Evolutionary conservation across 352 stramenopile genomes (phyloP).

Genomic region (Pythium brassicae): DNA sequence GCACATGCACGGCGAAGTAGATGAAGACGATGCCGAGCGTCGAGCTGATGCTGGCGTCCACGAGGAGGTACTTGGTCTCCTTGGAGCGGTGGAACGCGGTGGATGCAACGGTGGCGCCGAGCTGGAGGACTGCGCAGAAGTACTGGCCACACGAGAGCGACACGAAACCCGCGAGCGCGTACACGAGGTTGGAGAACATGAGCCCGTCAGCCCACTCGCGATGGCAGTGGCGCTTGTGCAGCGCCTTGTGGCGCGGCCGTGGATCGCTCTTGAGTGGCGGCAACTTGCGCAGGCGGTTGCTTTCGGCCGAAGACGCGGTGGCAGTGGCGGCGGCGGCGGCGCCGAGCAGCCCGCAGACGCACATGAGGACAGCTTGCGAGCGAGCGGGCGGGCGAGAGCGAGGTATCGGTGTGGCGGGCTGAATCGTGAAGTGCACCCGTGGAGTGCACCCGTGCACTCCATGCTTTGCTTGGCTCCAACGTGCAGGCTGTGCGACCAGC

Average conservation of each 20-base stretch:
- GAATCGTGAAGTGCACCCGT: slow-evolving; percentile 4
- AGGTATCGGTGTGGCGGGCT: neutral
- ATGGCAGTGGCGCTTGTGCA: slow-evolving; percentile 19
- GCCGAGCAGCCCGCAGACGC: slow-evolving; percentile 23
- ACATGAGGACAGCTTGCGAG: slow-evolving; percentile 22
- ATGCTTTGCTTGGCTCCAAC: neutral
- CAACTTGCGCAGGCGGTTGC: slow-evolving; percentile 29
- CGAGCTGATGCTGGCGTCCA: slow-evolving; percentile 76
- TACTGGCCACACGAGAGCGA: slow-evolving; percentile 71
- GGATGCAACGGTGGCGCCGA: slow-evolving; percentile 61
- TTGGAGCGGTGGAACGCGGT: slow-evolving; percentile 80
- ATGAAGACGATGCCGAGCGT: slow-evolving; percentile 67
- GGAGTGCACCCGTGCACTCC: neutral
- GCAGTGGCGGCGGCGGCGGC: slow-evolving; percentile 12
- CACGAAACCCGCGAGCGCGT: slow-evolving; percentile 59
- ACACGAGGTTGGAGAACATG: slow-evolving; percentile 81
- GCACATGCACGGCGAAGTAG: slow-evolving; percentile 57
- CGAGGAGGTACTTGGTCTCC: slow-evolving; percentile 76
- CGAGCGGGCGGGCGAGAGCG: neutral
- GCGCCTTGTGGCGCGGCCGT: slow-evolving; percentile 28
- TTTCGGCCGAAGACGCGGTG: slow-evolving; percentile 6
- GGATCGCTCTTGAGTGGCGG: slow-evolving; percentile 17
- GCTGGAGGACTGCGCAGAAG: slow-evolving; percentile 67
- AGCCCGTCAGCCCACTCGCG: slow-evolving; percentile 75
- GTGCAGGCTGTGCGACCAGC: neutral